Evolutionary conservation across 352 stramenopile species (phyloP), one percentile per base, ranked within the genome.

Genomic region (Aphanomyces astaci): DNA sequence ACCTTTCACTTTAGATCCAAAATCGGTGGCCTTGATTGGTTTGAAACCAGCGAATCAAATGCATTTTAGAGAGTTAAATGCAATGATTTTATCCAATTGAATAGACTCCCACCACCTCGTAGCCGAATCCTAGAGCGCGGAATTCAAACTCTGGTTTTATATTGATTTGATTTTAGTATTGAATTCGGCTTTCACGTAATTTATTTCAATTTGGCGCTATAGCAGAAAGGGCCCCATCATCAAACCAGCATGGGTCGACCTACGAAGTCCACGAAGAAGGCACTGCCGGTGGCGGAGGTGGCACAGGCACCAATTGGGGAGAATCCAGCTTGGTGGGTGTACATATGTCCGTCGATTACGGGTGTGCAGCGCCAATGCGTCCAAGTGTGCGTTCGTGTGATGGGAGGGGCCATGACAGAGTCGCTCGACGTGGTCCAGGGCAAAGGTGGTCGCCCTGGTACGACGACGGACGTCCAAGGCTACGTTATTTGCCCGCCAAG

Each of bases 401-500:
- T 68, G 62, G 62, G 62, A 2, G 62, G 62, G 4, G 19, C 3
- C 15, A 24, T 68, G 7, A 43, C 51, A 11, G 46, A 59, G 10
- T 46, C 27, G 19, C 4, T 68, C 19, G 62, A 57, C 31, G 40
- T 57, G 19, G 39, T 51, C 36, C 7, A 56, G 5, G 51, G 24
- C 22, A 36, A 33, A n/a, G 51, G 30, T 25, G 19, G 13, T 15
- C 17, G 13, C 4, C 13, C 25, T 5, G 1, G 25, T 15, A 19
- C 3, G 15, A 24, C 17, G 30, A 59, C 15, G 19, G 40, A 11
- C 25, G 62, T 43, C 11, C 11, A 52, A 31, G 19, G 36, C 36
- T 68, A 91, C 73, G 78, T 95, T n/a, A 74, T 95, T 32, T 93
- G 86, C 65, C 72, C 84, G 28, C 75, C 82, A 13, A 70, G 72